Percentiles rank a stretch among this genome's conserved stretches.
These are phyloP conservation scores for Deinandra increscens DNA, from an alignment of 129 eudicot species.

Conservation along the genomic window DNA sequence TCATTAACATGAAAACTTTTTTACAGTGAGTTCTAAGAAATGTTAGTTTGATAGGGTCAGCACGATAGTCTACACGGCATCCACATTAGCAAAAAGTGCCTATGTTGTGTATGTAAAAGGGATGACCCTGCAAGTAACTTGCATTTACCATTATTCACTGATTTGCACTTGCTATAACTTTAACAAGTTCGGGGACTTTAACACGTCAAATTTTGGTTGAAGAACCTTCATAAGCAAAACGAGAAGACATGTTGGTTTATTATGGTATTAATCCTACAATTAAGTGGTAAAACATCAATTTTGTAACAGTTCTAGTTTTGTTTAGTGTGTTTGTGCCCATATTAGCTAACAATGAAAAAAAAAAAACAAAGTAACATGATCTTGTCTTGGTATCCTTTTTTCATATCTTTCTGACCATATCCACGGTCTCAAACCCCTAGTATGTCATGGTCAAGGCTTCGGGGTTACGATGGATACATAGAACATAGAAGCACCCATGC, in stretches of 20 bases:
- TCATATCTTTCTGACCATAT: background rate
- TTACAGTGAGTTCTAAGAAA: background rate
- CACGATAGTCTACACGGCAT: background rate
- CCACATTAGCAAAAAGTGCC: background rate
- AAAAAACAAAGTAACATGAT: slow-evolving; percentile 9
- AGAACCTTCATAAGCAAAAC: background rate
- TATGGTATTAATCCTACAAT: background rate
- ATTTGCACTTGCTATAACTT: background rate
- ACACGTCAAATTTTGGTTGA: background rate
- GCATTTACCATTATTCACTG: background rate
- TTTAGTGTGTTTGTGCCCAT: background rate
- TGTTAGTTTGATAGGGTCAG: background rate
- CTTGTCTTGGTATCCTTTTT: background rate
- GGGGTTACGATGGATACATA: slow-evolving; percentile 1
- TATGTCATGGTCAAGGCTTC: too few relatives aligned
- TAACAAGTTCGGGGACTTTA: background rate
- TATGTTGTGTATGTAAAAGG: background rate
- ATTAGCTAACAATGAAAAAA: slow-evolving; percentile 1
- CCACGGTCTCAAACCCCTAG: background rate
- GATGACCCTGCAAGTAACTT: background rate
- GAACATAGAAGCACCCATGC: slow-evolving; percentile 16
- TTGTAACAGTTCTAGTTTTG: background rate
- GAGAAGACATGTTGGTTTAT: background rate
- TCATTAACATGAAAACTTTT: background rate
- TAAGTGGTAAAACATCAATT: background rate